A percentile compares a stretch with the other conserved stretches of the same genome.
Conservation (phyloP, 176 grass and related monocot species). For the Avena insularis region DNA sequence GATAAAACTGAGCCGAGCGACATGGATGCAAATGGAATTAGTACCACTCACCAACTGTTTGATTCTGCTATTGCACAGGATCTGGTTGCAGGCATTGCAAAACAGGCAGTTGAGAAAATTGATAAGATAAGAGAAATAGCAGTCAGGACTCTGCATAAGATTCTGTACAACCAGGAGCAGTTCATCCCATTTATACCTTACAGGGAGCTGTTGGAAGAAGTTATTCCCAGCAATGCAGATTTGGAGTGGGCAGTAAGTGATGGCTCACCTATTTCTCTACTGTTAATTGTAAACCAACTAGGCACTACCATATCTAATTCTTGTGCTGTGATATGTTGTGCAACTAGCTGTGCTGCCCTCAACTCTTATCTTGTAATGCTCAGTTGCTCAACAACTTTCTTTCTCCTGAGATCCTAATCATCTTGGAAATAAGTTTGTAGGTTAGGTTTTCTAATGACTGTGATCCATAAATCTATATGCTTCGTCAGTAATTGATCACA, state of each 20-base stretch:
- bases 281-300: conserved; percentile 18
- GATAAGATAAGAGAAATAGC: conserved; percentile 96
- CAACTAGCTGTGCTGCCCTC: conserved; percentile 30
- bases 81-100: conserved; percentile 79
- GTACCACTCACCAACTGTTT: conserved; percentile 49
- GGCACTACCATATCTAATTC: conserved; percentile 11
- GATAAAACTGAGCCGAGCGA: conserved; percentile 26
- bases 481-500: conserved; percentile 13
- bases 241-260: conserved; percentile 85
- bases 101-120: conserved; percentile 95
- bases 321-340: conserved; percentile 34
- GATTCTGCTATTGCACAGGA: conserved; percentile 66
- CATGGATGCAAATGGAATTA: conserved; percentile 43
- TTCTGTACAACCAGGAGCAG: conserved; percentile 74
- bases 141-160: conserved; percentile 72
- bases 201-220: conserved; percentile 72
- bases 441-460: conserved; percentile 10
- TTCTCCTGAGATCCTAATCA: neutral
- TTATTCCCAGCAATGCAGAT: conserved; percentile 68
- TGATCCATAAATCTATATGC: neutral
- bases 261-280: conserved; percentile 19
- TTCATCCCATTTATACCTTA: conserved; percentile 69
- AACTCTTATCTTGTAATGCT: conserved; percentile 30
- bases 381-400: neutral
- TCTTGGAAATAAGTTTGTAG: conserved; percentile 19